Evolutionary conservation across 345 rosid genomes (phyloP), one percentile per base, ranked within the genome.

Genomic region (Rhizophora mangle): DNA sequence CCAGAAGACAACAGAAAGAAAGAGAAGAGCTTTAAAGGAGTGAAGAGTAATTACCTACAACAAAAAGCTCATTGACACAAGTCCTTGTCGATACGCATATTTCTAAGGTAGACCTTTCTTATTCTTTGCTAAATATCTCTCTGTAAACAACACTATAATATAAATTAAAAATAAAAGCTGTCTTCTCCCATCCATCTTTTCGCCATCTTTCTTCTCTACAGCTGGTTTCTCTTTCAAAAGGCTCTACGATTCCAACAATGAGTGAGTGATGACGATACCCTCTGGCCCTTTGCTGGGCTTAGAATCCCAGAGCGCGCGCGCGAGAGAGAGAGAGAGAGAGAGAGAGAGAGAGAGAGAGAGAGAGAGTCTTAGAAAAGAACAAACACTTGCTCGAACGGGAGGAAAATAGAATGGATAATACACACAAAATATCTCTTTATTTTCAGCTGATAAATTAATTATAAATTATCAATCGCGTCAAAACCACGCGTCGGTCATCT

Each of bases 51-150:
- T 65, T 60, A 69, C 74, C 65, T 15, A 24, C 62, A 32, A 32
- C 67, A 21, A 43, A 70, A 70, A 60, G 31, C 64, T 60, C 69
- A n/a, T 61, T 62, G 49, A 55, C 63, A 75, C 60, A 39, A 62
- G 84, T 81, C 82, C 84, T 78, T 69, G 68, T 70, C 82, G 61
- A 49, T 52, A 75, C 62, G 75, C 82, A 78, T 65, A 65, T 58
- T 39, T 56, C 73, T 49, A 67, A 60, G 74, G 63, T 11, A 60
- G 24, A 60, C 62, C 60, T 32, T 11, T 43, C 47, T 43, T 43
- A 10, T 43, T 43, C 18, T 43, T 43, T 13, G 37, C 16, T 11
- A 13, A 43, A 43, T 43, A 43, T 43, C 49, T 43, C 26, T 27
- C 26, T 27, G 2, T 10, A 24, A 24, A 24, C 60, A 24, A 56